Percentiles rank a stretch among this genome's conserved stretches.
These are phyloP conservation scores for Coffea canephora DNA, from an alignment of 257 asterid genomes.

Conservation along the genomic window DNA sequence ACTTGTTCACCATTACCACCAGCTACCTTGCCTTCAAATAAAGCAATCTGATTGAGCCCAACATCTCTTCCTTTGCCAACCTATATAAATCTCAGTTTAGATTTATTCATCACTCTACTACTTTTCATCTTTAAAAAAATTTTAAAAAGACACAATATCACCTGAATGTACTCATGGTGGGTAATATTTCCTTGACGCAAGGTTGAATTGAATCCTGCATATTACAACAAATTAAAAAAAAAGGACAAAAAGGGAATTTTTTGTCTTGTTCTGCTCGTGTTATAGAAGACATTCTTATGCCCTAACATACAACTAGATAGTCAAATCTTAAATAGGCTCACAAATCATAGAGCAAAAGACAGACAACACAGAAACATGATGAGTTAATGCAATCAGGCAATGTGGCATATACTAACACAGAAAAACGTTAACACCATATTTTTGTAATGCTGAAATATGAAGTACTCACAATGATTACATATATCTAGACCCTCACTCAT, in stretches of 20 bases:
- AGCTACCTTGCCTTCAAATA: constrained; percentile 99
- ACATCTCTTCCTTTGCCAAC: constrained; percentile 99
- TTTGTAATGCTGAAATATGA: background rate
- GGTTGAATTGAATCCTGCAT: constrained; percentile 94
- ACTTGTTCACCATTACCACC: constrained; percentile 99
- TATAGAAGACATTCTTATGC: background rate
- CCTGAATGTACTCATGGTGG: constrained; percentile 99
- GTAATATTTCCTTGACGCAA: constrained; percentile 97
- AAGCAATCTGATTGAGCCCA: constrained; percentile 95
- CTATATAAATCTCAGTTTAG: constrained; percentile 40
- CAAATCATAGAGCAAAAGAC: background rate
- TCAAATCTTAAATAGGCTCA: background rate
- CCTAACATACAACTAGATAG: background rate
- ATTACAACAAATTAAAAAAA: background rate
- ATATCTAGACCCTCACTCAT: background rate
- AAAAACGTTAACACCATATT: background rate
- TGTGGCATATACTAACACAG: background rate
- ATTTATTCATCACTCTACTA: constrained; percentile 15
- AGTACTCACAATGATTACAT: background rate
- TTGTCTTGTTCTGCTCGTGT: background rate
- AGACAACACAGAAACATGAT: background rate
- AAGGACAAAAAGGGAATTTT: background rate
- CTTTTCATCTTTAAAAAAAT: background rate
- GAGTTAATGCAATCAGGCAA: background rate
- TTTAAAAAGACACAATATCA: constrained; percentile 20